Conservation (phyloP, 169 alveolate species). For the Eimeria acervulina region DNA sequence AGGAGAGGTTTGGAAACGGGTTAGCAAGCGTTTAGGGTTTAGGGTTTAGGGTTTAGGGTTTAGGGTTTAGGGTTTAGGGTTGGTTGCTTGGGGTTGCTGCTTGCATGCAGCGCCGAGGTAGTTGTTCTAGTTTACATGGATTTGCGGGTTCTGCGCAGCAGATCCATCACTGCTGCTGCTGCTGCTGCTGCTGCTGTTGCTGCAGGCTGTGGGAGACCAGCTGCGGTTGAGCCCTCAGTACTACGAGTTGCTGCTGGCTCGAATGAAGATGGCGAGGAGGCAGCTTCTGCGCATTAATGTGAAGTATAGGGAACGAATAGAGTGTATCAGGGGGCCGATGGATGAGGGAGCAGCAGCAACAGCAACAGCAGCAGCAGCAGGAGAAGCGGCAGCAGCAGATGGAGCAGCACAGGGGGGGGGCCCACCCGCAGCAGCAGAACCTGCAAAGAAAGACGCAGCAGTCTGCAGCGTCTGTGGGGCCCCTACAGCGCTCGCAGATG, state of each 20-base stretch:
- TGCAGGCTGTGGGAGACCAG: conserved; percentile 82
- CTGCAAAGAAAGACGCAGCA: background rate
- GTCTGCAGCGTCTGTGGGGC: conserved; percentile 55
- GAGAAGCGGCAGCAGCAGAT: background rate
- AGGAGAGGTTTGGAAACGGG: background rate
- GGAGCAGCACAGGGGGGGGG: background rate
- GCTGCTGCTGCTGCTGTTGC: conserved; percentile 71
- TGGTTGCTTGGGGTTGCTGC: background rate
- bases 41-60: conserved; percentile 42
- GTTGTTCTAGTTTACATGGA: background rate
- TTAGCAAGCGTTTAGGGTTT: background rate
- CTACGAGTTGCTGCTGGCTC: conserved; percentile 69
- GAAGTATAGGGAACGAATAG: conserved; percentile 3
- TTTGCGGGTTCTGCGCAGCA: background rate
- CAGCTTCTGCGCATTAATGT: background rate
- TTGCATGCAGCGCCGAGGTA: background rate
- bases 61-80: conserved; percentile 54
- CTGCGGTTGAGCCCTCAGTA: conserved; percentile 74
- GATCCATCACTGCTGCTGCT: background rate
- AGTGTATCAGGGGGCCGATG: conserved; percentile 24
- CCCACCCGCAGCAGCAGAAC: conserved; percentile 15
- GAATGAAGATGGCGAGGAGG: background rate
- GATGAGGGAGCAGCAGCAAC: background rate
- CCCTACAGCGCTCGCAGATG: background rate
- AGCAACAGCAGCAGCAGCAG: too few species aligned